Evolutionary conservation across 805 yeast species (phyloP).

Genomic region (Suhomyces sp.): DNA sequence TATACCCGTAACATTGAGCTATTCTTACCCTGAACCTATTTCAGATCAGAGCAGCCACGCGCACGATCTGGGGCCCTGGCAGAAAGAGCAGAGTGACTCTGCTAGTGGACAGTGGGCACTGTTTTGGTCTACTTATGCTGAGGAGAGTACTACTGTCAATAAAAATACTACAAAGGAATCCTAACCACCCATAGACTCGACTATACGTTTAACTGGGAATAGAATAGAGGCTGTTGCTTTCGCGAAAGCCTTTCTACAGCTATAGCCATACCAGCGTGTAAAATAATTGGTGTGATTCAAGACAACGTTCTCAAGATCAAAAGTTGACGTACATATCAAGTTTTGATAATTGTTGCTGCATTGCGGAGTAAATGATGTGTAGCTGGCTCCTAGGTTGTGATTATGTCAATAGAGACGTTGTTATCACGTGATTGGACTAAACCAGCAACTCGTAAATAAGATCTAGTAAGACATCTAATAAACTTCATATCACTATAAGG

Average conservation of each 20-base stretch:
- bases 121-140: constrained; percentile 57
- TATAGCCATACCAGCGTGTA: neutral
- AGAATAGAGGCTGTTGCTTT: too few species aligned
- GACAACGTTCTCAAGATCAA: neutral
- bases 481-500: too few species aligned
- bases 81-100: constrained; percentile 47
- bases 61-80: constrained; percentile 41
- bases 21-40: constrained; percentile 57
- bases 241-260: neutral
- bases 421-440: neutral
- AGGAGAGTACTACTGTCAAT: too few species aligned
- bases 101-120: constrained; percentile 37
- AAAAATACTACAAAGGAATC: too few species aligned
- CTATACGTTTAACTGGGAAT: neutral
- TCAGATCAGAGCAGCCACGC: constrained; percentile 50
- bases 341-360: neutral
- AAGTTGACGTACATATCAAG: neutral
- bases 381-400: neutral
- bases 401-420: neutral
- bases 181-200: neutral
- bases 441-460: neutral
- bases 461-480: neutral
- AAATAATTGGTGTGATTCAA: neutral
- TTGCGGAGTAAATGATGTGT: neutral
- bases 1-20: constrained; percentile 51